These are phyloP conservation scores for Fusarium sp. DNA, from an alignment of 2,329 filamentous ascomycete species.

Conservation along the genomic window DNA sequence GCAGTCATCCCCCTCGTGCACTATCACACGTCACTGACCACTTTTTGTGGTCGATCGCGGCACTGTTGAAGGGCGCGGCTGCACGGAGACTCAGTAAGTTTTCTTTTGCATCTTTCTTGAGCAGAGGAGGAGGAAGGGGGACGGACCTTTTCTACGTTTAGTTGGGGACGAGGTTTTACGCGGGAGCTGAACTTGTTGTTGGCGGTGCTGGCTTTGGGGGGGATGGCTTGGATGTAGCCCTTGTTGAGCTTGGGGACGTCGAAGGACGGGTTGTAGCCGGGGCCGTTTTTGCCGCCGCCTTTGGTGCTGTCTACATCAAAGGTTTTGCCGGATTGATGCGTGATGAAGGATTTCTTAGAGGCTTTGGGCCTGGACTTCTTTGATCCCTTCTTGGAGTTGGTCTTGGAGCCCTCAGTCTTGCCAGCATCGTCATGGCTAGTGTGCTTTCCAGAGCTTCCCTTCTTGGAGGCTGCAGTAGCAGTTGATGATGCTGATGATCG, in stretches of 20 bases:
- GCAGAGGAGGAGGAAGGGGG: not conserved
- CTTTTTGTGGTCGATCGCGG: constrained; percentile 3
- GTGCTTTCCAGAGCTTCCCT: not conserved
- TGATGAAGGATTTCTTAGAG: not conserved
- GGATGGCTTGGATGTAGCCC: constrained; percentile 5
- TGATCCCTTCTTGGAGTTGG: not conserved
- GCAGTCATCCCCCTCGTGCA: constrained; percentile 6
- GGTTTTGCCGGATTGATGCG: constrained; percentile 1
- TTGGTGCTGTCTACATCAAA: constrained; percentile 3
- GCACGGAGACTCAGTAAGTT: constrained; percentile 8
- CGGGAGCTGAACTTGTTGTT: not conserved
- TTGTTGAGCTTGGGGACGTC: constrained; percentile 6
- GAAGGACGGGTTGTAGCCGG: not conserved
- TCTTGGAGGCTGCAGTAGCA: not conserved
- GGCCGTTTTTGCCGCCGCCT: constrained; percentile 10
- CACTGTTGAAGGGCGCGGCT: constrained; percentile 7
- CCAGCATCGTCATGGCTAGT: not conserved
- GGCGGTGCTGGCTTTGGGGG: not conserved
- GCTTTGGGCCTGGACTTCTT: not conserved
- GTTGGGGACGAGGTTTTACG: not conserved
- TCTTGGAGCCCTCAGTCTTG: not conserved
- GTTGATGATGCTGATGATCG: not conserved
- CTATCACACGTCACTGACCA: constrained; percentile 26
- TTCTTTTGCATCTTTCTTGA: not conserved
- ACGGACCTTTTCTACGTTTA: constrained; percentile 1